Conservation (phyloP, 2,329 filamentous ascomycete genomes). For the Xylaria hypoxylon region DNA sequence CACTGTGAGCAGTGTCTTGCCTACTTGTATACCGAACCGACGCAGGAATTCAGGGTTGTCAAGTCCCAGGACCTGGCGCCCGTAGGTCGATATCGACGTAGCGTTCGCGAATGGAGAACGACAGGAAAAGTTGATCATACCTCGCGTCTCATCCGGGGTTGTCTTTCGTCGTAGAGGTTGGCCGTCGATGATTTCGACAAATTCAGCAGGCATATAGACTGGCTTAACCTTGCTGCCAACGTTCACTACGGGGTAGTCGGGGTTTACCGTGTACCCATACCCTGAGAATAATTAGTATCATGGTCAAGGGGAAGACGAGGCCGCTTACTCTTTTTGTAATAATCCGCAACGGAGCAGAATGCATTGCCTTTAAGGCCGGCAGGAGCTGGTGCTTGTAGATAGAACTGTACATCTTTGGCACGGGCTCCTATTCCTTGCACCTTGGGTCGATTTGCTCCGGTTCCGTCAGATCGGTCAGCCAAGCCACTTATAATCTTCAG, state of each 20-base stretch:
- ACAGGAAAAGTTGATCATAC: conserved; percentile 80
- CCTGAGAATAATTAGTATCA: conserved; percentile 41
- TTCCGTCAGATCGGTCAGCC: conserved; percentile 50
- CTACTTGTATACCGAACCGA: conserved; percentile 73
- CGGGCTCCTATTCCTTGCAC: conserved; percentile 44
- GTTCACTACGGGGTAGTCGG: conserved; percentile 72
- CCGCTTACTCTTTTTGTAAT: conserved; percentile 58
- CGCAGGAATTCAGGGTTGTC: conserved; percentile 55
- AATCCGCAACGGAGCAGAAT: conserved; percentile 56
- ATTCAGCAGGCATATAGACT: conserved; percentile 74
- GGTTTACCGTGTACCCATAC: conserved; percentile 48
- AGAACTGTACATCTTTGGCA: conserved; percentile 51
- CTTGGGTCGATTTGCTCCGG: conserved; percentile 44
- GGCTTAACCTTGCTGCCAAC: conserved; percentile 69
- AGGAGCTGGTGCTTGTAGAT: conserved; percentile 44
- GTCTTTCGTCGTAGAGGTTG: conserved; percentile 73
- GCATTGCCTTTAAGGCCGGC: conserved; percentile 45
- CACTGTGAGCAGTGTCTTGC: conserved; percentile 75
- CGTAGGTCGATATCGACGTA: conserved; percentile 69
- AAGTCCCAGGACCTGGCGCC: conserved; percentile 68
- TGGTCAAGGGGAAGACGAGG: neutral
- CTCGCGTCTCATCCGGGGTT: conserved; percentile 67
- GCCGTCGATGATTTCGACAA: conserved; percentile 71
- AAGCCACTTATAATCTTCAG: conserved; percentile 44
- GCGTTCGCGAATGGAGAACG: conserved; percentile 75